Conservation (phyloP, 257 asterid genomes). For the Solanum pinnatisectum region DNA sequence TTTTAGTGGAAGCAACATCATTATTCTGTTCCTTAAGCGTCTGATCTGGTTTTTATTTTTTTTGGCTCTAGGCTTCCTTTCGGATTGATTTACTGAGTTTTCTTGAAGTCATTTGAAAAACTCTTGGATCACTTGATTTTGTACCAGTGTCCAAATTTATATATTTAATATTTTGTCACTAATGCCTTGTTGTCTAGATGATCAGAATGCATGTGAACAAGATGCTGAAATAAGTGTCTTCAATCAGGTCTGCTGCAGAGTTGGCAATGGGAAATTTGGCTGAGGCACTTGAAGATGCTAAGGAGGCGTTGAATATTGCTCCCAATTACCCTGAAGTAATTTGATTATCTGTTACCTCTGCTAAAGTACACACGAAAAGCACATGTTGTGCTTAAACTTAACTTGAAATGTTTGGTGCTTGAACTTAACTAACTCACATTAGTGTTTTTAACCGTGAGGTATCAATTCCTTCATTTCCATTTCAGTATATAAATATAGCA, state of each 20-base stretch:
- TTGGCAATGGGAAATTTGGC: slow-evolving; percentile 48
- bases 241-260: slow-evolving; percentile 54
- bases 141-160: neutral
- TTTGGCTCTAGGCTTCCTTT: neutral
- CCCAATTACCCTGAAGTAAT: slow-evolving; percentile 56
- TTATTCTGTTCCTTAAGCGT: neutral
- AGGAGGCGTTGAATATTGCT: slow-evolving; percentile 51
- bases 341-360: neutral
- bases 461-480: neutral
- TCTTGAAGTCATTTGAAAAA: neutral
- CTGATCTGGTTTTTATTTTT: too few species aligned
- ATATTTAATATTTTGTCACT: neutral
- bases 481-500: neutral
- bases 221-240: slow-evolving; percentile 4
- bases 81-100: neutral
- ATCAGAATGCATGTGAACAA: neutral
- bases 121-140: neutral
- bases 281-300: slow-evolving; percentile 74
- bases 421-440: neutral
- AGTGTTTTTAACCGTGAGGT: neutral
- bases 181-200: neutral
- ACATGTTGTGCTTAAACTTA: neutral
- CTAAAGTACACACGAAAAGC: neutral
- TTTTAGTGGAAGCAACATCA: neutral
- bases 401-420: neutral